Base-by-base conservation (phyloP, 1,139 yeast species). In the Pichia sp. region DNA sequence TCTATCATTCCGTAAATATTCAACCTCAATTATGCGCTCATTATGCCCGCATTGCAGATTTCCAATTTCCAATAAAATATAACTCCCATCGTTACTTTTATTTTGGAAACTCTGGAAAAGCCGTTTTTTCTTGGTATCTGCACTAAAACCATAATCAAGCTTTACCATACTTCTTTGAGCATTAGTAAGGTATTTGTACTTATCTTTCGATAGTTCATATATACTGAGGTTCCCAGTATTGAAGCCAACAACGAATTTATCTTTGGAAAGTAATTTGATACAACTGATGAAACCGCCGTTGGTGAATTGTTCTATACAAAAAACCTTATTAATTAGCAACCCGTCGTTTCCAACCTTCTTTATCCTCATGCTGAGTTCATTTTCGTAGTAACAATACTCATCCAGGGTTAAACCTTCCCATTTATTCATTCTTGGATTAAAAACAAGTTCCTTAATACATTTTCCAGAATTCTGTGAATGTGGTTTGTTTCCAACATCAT, bases 41-140 rank as follows among this genome's bases (percentile, higher is more conserved):
- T 75, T 63, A 66, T 85, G 91, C 0, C 88, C 87, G 53, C 36
- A 30, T 3, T 85, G 70, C 31, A 86, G 66, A 27, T 76, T 71
- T 6, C 76, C 72, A 53, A 73, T 75, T 56, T 74, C 76, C 48
- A 79, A 79, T 36, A 83, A 64, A 2, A 68, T 42, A 49, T 50
- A 46, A 17, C 46, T 45, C 14, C 31, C 41, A 17, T 27, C 43
- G 24, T 33, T 24, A 7, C 31, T 16, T 30, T 47, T 33, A 36
- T 48, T 33, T 27, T 46, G 30, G 33, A 48, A 29, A 9, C 34
- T 2, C 47, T 41, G n/a, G 31, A 51, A 30, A 33, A 27, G 10
- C 4, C 29, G 38, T 12, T 45, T 42, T 12, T 44, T 46, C 14
- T 47, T 30, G 10, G 27, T 33, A 7, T 48, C 49, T 40, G 24